phyloP scores from a whole-genome alignment of 2,329 filamentous ascomycete genomes.

The Pseudogymnoascus sp. region DNA sequence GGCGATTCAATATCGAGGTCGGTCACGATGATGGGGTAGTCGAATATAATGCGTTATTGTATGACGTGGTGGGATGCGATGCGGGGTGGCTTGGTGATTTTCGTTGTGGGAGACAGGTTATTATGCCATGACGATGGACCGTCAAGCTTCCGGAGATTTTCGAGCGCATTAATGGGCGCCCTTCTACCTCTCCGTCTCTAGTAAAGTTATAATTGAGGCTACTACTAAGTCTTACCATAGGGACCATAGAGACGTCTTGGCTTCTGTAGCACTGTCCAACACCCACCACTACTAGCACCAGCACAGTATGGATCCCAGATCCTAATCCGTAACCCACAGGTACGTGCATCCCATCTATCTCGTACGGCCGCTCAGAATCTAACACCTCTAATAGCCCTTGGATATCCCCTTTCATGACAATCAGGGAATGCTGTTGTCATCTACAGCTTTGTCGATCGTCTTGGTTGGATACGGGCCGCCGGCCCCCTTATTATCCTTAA shows the following conservation, averaged over 20 bases:
- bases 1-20: neutral
- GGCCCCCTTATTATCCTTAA: neutral
- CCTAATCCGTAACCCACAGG: conserved; percentile 1
- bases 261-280: neutral
- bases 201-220: neutral
- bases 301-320: neutral
- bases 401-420: neutral
- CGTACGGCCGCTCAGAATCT: neutral
- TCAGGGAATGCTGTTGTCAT: neutral
- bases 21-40: neutral
- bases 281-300: neutral
- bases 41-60: neutral
- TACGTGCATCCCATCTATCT: neutral
- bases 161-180: neutral
- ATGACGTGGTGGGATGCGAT: neutral
- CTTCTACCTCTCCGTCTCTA: neutral
- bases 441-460: neutral
- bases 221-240: neutral
- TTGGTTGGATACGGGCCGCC: conserved; percentile 1
- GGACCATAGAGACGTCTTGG: neutral
- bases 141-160: neutral
- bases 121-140: neutral
- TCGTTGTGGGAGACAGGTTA: neutral
- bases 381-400: neutral
- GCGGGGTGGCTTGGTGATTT: neutral